A percentile compares a stretch with the other conserved stretches of the same genome.
Evolutionary conservation across 331 rosid species (phyloP).

Genomic region (Dryas integrifolia): DNA sequence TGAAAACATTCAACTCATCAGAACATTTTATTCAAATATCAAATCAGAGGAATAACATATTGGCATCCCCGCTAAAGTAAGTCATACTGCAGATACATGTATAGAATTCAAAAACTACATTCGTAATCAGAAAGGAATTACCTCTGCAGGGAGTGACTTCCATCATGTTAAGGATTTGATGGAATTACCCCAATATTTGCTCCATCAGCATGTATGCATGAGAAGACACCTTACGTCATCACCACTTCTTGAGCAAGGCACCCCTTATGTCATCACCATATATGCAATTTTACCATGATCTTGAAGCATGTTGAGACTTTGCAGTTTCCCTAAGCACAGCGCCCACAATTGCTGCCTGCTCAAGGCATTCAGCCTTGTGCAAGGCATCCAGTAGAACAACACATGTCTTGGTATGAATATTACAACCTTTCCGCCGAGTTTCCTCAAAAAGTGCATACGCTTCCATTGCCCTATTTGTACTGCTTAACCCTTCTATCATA

Average conservation of each 20-base stretch:
- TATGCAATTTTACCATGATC: constrained; percentile 43
- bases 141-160: not conserved
- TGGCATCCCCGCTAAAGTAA: not conserved
- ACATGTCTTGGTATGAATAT: constrained; percentile 73
- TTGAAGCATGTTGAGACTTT: constrained; percentile 79
- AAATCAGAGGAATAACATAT: not conserved
- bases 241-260: not conserved
- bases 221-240: constrained; percentile 6
- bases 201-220: not conserved
- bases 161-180: not conserved
- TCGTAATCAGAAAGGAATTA: not conserved
- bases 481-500: constrained; percentile 82
- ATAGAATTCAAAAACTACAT: not conserved
- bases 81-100: not conserved
- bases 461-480: constrained; percentile 67
- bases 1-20: not conserved
- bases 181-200: constrained; percentile 5
- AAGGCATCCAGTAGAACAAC: constrained; percentile 80
- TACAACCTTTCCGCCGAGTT: constrained; percentile 69
- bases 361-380: constrained; percentile 84
- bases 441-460: constrained; percentile 85
- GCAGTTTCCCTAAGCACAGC: constrained; percentile 83
- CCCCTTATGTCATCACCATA: not conserved
- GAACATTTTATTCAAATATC: not conserved
- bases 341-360: constrained; percentile 90